A percentile compares a stretch with the other conserved stretches of the same genome.
Evolutionary conservation across 352 stramenopile genomes (phyloP).

Genomic region (Phytophthora uliginosa): DNA sequence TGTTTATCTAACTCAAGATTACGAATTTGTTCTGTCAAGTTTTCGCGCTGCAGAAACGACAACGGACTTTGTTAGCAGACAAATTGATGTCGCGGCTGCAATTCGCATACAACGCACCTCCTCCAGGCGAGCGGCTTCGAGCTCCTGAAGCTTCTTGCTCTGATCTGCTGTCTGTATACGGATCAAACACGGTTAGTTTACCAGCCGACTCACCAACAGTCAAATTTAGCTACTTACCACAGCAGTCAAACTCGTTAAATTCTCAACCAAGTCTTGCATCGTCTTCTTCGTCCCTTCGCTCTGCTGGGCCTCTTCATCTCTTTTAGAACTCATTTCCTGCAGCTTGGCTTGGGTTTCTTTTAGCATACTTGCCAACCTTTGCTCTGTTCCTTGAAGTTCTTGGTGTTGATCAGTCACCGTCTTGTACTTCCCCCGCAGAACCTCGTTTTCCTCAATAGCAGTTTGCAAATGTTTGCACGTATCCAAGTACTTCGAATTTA

Average conservation of each 20-base stretch:
- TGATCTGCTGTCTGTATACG: conserved; percentile 64
- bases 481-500: conserved; percentile 79
- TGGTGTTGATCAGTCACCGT: conserved; percentile 42
- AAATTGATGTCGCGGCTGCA: background rate
- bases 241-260: conserved; percentile 68
- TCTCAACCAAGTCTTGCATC: conserved; percentile 76
- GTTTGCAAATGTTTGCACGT: conserved; percentile 53
- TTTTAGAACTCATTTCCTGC: conserved; percentile 24
- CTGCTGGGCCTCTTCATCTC: conserved; percentile 46
- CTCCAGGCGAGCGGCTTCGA: conserved; percentile 51
- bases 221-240: conserved; percentile 39
- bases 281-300: conserved; percentile 64
- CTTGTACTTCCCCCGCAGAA: conserved; percentile 43
- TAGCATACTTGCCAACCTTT: conserved; percentile 33
- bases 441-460: conserved; percentile 35
- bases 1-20: conserved; percentile 51
- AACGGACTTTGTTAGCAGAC: background rate
- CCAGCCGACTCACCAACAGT: background rate
- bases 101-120: conserved; percentile 40
- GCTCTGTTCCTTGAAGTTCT: conserved; percentile 37
- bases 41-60: conserved; percentile 37
- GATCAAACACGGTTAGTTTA: background rate
- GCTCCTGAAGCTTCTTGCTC: conserved; percentile 72
- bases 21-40: conserved; percentile 38
- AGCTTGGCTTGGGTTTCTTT: conserved; percentile 34